Conservation (phyloP, 768 basidiomycete species). For the Crassisporium funariophilum region DNA sequence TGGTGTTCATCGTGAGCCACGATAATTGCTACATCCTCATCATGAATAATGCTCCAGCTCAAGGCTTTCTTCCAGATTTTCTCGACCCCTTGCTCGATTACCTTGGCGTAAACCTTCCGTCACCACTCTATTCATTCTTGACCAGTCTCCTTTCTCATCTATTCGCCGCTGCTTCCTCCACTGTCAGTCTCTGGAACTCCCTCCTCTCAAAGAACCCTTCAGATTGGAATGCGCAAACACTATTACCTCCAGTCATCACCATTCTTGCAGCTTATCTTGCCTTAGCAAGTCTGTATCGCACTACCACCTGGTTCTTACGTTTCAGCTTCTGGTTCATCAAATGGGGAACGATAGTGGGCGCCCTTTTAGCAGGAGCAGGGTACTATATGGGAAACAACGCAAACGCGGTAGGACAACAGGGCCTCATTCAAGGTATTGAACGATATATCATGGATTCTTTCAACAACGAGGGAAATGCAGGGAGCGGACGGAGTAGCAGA, state of each 20-base stretch:
- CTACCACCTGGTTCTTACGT: constrained; percentile 73
- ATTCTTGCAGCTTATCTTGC: constrained; percentile 75
- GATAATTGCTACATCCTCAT: too few species aligned
- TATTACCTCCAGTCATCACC: constrained; percentile 75
- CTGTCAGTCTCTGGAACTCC: constrained; percentile 49
- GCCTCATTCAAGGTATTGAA: constrained; percentile 41
- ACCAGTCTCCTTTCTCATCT: constrained; percentile 53
- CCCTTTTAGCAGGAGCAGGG: constrained; percentile 53
- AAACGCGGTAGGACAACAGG: constrained; percentile 36
- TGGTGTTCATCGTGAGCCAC: too few species aligned
- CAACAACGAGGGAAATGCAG: constrained; percentile 16
- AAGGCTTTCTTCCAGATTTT: constrained; percentile 45
- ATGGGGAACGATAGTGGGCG: constrained; percentile 67
- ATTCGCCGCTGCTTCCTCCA: constrained; percentile 50
- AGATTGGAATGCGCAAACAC: constrained; percentile 66
- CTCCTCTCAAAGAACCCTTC: constrained; percentile 53
- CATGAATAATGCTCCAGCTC: constrained; percentile 23
- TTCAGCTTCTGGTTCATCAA: constrained; percentile 71
- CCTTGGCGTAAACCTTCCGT: constrained; percentile 56
- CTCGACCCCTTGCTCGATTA: constrained; percentile 57
- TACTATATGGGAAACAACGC: constrained; percentile 50
- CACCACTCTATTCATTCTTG: constrained; percentile 54
- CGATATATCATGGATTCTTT: constrained; percentile 36
- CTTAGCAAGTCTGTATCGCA: constrained; percentile 76
- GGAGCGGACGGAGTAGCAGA: constrained; percentile 12